Evolutionary conservation across 345 rosid genomes (phyloP).

Genomic region (Syzygium oleosum): DNA sequence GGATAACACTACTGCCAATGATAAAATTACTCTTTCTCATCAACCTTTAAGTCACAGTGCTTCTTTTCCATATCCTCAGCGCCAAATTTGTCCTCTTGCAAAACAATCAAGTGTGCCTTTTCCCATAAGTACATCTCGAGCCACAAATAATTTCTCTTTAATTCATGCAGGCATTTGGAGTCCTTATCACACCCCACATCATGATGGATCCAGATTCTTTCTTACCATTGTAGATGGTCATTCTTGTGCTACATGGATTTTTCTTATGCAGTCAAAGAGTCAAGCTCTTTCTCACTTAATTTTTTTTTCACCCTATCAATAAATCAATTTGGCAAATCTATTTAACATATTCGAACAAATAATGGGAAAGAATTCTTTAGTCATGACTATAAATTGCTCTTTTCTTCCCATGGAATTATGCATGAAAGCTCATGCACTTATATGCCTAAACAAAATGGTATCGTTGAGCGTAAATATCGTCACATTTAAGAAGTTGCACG

Average conservation of each 20-base stretch:
- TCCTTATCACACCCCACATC: not conserved
- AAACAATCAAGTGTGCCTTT: not conserved
- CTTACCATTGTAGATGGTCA: too few species aligned
- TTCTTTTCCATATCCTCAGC: not conserved
- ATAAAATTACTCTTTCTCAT: too few species aligned
- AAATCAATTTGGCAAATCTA: not conserved
- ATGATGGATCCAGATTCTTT: accelerated
- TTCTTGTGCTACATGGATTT: not conserved
- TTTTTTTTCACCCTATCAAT: not conserved
- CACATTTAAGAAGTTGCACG: not conserved
- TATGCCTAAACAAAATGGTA: not conserved
- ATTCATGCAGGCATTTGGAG: not conserved
- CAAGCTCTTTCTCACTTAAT: not conserved
- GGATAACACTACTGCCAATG: not conserved
- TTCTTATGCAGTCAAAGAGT: not conserved
- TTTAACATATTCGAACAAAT: not conserved
- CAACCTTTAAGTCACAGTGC: not conserved
- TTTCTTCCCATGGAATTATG: not conserved
- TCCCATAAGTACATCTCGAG: not conserved
- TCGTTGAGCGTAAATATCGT: not conserved
- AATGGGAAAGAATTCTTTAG: not conserved
- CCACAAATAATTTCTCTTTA: not conserved
- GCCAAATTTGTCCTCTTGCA: not conserved
- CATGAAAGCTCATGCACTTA: not conserved
- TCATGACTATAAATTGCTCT: too few species aligned